Conservation (phyloP, 805 yeast genomes). For the Schizosaccharomyces osmophilus region DNA sequence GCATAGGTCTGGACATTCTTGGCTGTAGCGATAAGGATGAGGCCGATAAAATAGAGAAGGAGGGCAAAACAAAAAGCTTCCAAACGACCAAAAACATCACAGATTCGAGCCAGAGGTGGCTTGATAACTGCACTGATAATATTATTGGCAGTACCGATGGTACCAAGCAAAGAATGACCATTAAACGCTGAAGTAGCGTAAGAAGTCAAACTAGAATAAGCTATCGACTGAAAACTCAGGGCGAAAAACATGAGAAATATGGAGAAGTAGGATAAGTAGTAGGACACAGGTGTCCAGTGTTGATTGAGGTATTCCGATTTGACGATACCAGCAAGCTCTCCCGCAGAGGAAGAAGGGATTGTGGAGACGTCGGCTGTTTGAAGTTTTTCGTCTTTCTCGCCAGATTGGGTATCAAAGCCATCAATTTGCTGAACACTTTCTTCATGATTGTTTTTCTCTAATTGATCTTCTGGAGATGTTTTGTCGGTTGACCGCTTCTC, state of each 20-base stretch:
- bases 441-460: background rate
- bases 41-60: constrained; percentile 28
- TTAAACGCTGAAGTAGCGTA: constrained; percentile 8
- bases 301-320: background rate
- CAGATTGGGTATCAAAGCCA: too few relatives aligned
- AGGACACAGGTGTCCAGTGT: background rate
- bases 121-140: constrained; percentile 16
- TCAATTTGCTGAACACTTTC: background rate
- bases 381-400: too few relatives aligned
- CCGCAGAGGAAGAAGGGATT: background rate
- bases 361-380: background rate
- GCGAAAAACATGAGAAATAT: background rate
- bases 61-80: constrained; percentile 23
- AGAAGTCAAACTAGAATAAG: background rate
- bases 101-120: constrained; percentile 21
- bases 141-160: constrained; percentile 13
- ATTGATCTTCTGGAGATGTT: background rate
- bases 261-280: background rate
- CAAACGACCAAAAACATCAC: constrained; percentile 34
- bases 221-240: background rate
- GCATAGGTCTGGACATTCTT: constrained; percentile 28
- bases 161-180: constrained; percentile 13
- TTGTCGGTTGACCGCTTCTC: background rate
- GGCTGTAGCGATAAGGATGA: constrained; percentile 33
- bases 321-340: background rate